Conservation (phyloP, 1,284 basidiomycete species). For the Apiotrichum gracile region DNA sequence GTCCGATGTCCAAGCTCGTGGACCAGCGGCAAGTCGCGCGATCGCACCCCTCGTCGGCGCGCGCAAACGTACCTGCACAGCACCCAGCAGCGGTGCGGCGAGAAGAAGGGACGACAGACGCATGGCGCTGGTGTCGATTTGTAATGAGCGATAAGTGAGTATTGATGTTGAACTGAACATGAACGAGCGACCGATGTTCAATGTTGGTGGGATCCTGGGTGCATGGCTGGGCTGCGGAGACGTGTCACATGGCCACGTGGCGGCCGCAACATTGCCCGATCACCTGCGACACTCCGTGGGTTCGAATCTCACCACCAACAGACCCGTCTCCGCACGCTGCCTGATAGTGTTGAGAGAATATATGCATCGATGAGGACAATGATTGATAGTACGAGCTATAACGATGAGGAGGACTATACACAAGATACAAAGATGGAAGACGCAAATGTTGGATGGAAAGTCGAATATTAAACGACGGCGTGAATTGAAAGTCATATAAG, state of each 20-base stretch:
- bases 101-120: constrained; percentile 16
- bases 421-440: too few relatives aligned
- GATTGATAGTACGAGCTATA: not conserved
- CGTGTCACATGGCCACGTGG: not conserved
- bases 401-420: too few relatives aligned
- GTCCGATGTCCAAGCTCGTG: too few relatives aligned
- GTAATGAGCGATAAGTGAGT: constrained; percentile 27
- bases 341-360: not conserved
- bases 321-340: too few relatives aligned
- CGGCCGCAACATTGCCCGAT: not conserved
- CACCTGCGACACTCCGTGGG: too few relatives aligned
- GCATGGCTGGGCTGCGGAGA: not conserved
- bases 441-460: too few relatives aligned
- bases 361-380: not conserved
- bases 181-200: not conserved
- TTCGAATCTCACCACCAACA: too few relatives aligned
- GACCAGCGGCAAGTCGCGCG: too few relatives aligned
- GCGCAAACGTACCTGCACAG: constrained; percentile 29
- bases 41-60: too few relatives aligned
- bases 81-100: constrained; percentile 21
- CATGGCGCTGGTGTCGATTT: constrained; percentile 11
- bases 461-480: too few relatives aligned
- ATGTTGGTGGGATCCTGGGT: not conserved
- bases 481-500: too few relatives aligned
- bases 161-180: not conserved